Evolutionary conservation across 2,329 filamentous ascomycete species (phyloP), one percentile per base, ranked within the genome.

Genomic region (Trichoderma sp.): DNA sequence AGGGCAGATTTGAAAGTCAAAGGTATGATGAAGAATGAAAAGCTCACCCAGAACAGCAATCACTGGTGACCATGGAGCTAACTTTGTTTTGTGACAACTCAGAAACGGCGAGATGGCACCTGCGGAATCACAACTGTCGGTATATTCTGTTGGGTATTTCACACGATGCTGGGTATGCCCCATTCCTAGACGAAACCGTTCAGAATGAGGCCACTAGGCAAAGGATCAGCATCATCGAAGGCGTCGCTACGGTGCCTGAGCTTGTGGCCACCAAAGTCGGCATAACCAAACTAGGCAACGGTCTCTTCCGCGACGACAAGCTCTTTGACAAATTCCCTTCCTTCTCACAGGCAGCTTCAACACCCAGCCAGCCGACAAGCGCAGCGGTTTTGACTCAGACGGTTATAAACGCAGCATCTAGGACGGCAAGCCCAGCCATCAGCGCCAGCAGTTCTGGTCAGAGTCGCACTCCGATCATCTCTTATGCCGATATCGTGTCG

Each of bases 61-160:
- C 1, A 6, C 36, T 8, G 6, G 20, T 55, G n/a, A 23, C 20
- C 47, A n/a, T n/a, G 15, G 50, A 30, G 57, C 39, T 71, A n/a
- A 71, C 64, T 9, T 15, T 34, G 6, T 55, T 39, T 59, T 36
- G 7, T 15, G 9, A 3, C 11, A 58, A n/a, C 9, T 61, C 26
- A 88, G 87, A 88, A 77, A 82, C 79, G 23, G 82, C 87, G 9
- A 81, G 82, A 61, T 90, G 88, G 85, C 85, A 91, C 77, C 80
- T 91, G 61, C 82, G 84, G 74, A 90, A 90, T 73, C 80, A 84
- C 73, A 90, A 89, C 76, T 91, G 89, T 82, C 88, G 86, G 76
- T 86, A 89, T 74, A 83, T 91, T 62, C 79, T 91, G 39, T 81
- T 91, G 43, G 90, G 89, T 59, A 84, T 90, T 65, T 90, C 88